These are phyloP conservation scores for Hibiscus mutabilis DNA, from an alignment of 345 rosid species.

Conservation along the genomic window DNA sequence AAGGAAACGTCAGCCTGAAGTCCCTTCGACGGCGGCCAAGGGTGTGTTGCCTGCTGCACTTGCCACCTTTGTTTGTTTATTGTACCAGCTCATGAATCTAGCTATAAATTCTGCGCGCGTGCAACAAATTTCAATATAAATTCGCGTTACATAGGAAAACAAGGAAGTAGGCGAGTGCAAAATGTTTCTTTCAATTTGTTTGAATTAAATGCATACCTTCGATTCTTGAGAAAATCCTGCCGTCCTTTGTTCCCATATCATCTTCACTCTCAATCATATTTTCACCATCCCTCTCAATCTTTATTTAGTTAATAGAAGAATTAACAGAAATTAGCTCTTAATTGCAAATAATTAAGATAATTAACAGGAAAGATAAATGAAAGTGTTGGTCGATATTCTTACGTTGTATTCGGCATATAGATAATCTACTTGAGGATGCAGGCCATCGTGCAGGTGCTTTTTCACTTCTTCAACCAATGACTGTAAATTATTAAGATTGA, in stretches of 20 bases:
- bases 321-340: not conserved
- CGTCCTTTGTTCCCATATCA: constrained; percentile 23
- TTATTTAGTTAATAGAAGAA: not conserved
- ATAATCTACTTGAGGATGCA: constrained; percentile 27
- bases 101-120: constrained; percentile 44
- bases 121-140: not conserved
- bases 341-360: not conserved
- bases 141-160: not conserved
- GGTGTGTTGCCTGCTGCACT: not conserved
- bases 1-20: not conserved
- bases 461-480: constrained; percentile 40
- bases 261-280: constrained; percentile 20
- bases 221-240: constrained; percentile 33
- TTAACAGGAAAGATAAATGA: not conserved
- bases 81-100: constrained; percentile 55
- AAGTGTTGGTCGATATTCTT: not conserved
- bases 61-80: constrained; percentile 11
- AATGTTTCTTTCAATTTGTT: not conserved
- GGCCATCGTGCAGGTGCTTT: constrained; percentile 28
- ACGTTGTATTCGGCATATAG: constrained; percentile 39
- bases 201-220: constrained; percentile 35
- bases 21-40: not conserved
- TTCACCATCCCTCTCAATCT: constrained; percentile 27
- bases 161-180: no score
- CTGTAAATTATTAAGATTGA: constrained; percentile 22